Evolutionary conservation across 1,284 basidiomycete species (phyloP).

Genomic region (Grifola frondosa): DNA sequence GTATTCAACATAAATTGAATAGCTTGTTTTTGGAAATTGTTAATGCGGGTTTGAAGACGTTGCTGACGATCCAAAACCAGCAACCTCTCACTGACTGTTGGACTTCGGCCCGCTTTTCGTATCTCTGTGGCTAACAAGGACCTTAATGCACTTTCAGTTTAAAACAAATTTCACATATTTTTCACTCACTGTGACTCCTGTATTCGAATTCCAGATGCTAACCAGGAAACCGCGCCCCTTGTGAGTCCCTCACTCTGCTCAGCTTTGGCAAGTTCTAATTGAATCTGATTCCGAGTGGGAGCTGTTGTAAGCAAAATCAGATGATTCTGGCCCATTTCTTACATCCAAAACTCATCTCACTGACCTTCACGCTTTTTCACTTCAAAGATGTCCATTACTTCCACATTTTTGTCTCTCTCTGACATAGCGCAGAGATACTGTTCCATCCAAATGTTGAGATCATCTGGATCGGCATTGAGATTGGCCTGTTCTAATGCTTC

Average conservation of each 20-base stretch:
- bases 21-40: no score
- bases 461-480: background rate
- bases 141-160: background rate
- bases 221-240: background rate
- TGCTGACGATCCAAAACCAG: no score
- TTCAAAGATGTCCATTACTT: constrained; percentile 1
- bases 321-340: background rate
- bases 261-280: background rate
- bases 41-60: no score
- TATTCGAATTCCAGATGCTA: background rate
- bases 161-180: background rate
- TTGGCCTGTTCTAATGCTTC: background rate
- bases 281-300: background rate
- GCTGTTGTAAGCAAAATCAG: no score
- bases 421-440: no score
- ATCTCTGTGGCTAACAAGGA: no score
- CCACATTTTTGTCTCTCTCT: background rate
- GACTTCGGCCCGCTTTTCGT: no score
- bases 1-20: no score
- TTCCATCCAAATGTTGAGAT: no score
- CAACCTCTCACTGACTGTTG: no score
- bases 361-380: background rate
- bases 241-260: background rate
- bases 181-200: background rate
- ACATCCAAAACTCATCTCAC: background rate